Percentiles rank a stretch among this genome's conserved stretches.
phyloP scores from a whole-genome alignment of 2,329 filamentous ascomycete genomes.

The Beauveria varroae region DNA sequence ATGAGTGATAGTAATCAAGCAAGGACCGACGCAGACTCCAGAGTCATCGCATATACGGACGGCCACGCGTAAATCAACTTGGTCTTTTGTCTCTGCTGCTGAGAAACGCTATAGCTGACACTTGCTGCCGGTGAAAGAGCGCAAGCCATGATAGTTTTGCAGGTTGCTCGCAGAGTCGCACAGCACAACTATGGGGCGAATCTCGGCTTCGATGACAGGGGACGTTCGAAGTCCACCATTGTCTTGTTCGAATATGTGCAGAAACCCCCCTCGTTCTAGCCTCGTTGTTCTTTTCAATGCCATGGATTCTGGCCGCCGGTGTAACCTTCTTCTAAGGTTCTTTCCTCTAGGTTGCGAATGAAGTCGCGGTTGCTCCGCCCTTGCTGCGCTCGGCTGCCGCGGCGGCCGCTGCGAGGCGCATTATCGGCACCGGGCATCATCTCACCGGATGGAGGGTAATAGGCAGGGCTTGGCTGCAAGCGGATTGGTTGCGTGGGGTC shows the following conservation, averaged over 20 bases:
- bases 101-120: neutral
- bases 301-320: slow-evolving; percentile 56
- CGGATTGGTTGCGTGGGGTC: slow-evolving; percentile 92
- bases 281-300: slow-evolving; percentile 47
- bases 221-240: neutral
- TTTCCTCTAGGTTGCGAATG: slow-evolving; percentile 88
- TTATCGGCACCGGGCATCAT: slow-evolving; percentile 61
- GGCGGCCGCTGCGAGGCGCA: slow-evolving; percentile 52
- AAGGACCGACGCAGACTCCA: neutral
- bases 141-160: no score
- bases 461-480: slow-evolving; percentile 89
- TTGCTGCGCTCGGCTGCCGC: slow-evolving; percentile 64
- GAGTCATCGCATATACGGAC: neutral
- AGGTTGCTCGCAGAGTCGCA: neutral
- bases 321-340: slow-evolving; percentile 88
- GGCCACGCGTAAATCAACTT: no score
- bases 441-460: slow-evolving; percentile 89
- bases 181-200: neutral
- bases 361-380: slow-evolving; percentile 70
- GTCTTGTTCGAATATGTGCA: neutral
- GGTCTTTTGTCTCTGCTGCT: neutral
- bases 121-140: neutral
- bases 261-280: neutral
- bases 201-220: neutral
- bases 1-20: neutral